Base-by-base conservation (phyloP, 768 basidiomycete species). In the Mycena metata region DNA sequence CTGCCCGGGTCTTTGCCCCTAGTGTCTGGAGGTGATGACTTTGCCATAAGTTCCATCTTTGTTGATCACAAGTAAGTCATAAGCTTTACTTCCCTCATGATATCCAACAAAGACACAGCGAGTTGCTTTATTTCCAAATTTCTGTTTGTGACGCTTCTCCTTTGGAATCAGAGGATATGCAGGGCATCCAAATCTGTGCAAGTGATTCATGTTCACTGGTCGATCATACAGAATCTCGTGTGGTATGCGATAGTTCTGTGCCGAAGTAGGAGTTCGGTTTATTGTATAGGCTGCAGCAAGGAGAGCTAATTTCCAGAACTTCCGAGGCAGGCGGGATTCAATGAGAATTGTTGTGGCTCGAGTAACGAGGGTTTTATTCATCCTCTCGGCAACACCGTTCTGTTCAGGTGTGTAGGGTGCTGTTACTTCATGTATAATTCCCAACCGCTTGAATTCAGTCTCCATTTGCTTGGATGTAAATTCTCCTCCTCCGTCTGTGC, bases 31-130 rank as follows among this genome's bases (percentile, higher is more conserved):
- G 19, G 45, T 46, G 5, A 21, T 46, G 45, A 46, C 21, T 46
- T 21, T 21, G 10, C 45, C 45, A 21, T 46, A 46, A 10, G 45
- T 46, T 10, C 45, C 45, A n/a, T n/a, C 45, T 11, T 46, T 46
- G 45, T 46, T 46, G n/a, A 46, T 46, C n/a, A 46, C 45, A 46
- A n/a, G 45, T 11, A 46, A 21, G n/a, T 46, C 45, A 19, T 33
- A 26, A 3, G 67, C 67, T 45, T 79, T 67, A 6, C 78, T 71
- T 11, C 76, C 63, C 36, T 69, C 77, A 60, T 81, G 79, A 57
- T 77, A 76, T 47, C 55, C 55, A 23, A 56, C 55, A 42, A 56
- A 56, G 16, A 52, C 51, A 5, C 51, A 52, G 33, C 51, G 51
- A 10, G 24, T 30, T 30, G 51, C 51, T 52, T 52, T 52, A 21